A percentile compares a stretch with the other conserved stretches of the same genome.
These are phyloP conservation scores for Puccinia horiana DNA, from an alignment of 1,284 basidiomycete genomes.

Conservation along the genomic window DNA sequence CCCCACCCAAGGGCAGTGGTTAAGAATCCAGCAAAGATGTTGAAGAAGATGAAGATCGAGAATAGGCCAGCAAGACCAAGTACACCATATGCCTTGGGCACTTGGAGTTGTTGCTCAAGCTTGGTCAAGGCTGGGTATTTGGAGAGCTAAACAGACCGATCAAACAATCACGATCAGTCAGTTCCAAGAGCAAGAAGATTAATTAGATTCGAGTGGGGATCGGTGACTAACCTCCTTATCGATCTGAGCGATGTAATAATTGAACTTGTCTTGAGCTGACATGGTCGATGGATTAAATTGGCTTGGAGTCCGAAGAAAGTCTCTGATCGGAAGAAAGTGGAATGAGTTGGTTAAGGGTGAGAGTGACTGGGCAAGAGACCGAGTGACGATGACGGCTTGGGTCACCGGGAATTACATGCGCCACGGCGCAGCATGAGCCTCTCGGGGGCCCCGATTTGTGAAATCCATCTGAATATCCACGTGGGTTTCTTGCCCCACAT, in stretches of 20 bases:
- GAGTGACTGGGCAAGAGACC: too few species aligned
- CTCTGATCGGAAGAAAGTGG: too few species aligned
- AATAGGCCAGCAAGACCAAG: slow-evolving; percentile 36
- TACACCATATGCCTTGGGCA: slow-evolving; percentile 51
- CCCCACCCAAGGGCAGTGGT: slow-evolving; percentile 83
- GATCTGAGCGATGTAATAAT: slow-evolving; percentile 49
- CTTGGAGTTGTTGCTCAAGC: slow-evolving; percentile 47
- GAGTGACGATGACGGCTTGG: too few species aligned
- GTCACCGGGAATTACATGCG: too few species aligned
- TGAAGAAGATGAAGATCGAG: slow-evolving; percentile 69
- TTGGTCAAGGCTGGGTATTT: slow-evolving; percentile 47
- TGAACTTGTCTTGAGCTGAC: slow-evolving; percentile 49
- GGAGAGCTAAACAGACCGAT: slow-evolving; percentile 26
- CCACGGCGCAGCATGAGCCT: too few species aligned
- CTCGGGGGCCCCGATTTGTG: too few species aligned
- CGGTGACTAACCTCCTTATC: slow-evolving; percentile 41
- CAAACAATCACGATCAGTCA: neutral
- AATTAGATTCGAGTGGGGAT: neutral
- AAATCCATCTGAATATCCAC: too few species aligned
- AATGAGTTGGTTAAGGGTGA: too few species aligned
- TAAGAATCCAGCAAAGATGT: slow-evolving; percentile 75
- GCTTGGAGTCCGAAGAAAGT: too few species aligned
- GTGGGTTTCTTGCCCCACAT: too few species aligned
- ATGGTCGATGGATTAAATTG: slow-evolving; percentile 14
- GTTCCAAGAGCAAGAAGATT: neutral